Evolutionary conservation across 208 protist genomes (phyloP).

Genomic region (Phytomonas francai): DNA sequence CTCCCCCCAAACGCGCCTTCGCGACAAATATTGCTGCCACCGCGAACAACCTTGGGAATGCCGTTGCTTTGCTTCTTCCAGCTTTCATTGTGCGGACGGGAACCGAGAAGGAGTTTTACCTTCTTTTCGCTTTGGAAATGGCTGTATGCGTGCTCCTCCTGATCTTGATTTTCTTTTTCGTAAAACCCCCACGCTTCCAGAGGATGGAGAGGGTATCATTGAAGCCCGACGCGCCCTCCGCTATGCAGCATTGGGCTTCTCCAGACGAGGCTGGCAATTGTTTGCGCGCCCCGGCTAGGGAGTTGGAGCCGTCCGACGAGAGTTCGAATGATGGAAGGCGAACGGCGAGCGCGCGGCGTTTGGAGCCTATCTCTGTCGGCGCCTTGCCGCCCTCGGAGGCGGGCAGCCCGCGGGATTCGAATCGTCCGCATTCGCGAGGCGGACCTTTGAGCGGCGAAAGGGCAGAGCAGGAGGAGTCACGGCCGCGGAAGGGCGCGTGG

Average conservation of each 20-base stretch:
- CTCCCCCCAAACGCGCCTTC: slow-evolving; percentile 41
- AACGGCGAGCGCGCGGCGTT: too few relatives aligned
- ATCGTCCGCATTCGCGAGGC: too few relatives aligned
- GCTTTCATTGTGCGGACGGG: slow-evolving; percentile 44
- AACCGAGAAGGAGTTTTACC: slow-evolving; percentile 30
- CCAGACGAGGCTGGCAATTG: too few relatives aligned
- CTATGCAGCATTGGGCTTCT: too few relatives aligned
- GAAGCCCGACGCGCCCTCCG: neutral
- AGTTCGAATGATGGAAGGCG: too few relatives aligned
- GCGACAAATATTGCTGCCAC: slow-evolving; percentile 56
- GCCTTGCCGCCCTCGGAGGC: too few relatives aligned
- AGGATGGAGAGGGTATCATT: slow-evolving; percentile 2
- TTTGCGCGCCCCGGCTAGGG: too few relatives aligned
- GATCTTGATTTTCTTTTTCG: slow-evolving; percentile 33
- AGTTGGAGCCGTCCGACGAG: too few relatives aligned
- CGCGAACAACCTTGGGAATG: slow-evolving; percentile 65
- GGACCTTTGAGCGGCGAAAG: too few relatives aligned
- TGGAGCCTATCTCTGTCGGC: too few relatives aligned
- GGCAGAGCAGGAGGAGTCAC: neutral
- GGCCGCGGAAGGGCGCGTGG: slow-evolving; percentile 8
- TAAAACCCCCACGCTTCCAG: slow-evolving; percentile 33
- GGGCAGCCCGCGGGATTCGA: too few relatives aligned
- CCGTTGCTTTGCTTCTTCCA: slow-evolving; percentile 45
- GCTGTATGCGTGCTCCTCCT: slow-evolving; percentile 35
- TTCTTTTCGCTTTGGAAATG: slow-evolving; percentile 52